Base-by-base conservation (phyloP, 495 filamentous ascomycete species). In the Paragyromitra xinjiangensis region DNA sequence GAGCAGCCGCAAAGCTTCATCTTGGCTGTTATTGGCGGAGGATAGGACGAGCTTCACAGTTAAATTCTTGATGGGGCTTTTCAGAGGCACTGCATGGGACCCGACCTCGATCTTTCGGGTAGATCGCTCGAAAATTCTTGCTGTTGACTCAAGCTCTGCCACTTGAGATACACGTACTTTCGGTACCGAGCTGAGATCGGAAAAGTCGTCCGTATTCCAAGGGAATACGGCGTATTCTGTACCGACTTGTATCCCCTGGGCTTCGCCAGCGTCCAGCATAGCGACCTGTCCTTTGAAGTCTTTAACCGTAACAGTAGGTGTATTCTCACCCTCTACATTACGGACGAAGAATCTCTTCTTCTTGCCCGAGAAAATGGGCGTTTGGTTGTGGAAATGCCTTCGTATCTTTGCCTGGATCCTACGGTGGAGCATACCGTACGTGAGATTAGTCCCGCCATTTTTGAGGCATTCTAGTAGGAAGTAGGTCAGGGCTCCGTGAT, bases 211-310 rank as follows among this genome's bases (percentile, higher is more conserved):
- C 26, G 19, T 37, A 19, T 53, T 37, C 44, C 44, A 51, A 0
- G 42, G 42, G n/a, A 9, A 66, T 3, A 66, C 16, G 0, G 44
- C 64, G 34, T 66, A 66, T 51, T 66, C 64, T 19, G 64, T 14
- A 16, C 16, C 45, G 0, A 45, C 64, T 2, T 6, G 6, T 51
- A 66, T 19, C 16, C 64, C 64, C 0, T 66, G 64, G 2, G 64
- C 64, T 51, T 29, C 45, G 1, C 64, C 64, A 14, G 42, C 64
- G 8, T 51, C 19, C n/a, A 66, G 45, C 6, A 12, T 50, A 5
- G 51, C 19, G 42, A n/a, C 11, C 5, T 16, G 3, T 2, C 3
- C 19, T 8, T 34, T 8, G 64, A 51, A 3, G 3, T n/a, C 26
- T 34, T 51, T 51, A 22, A 51, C 42, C 3, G 44, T 7, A 51